phyloP scores from a whole-genome alignment of 495 filamentous ascomycete species.

The Glutinoglossum americanum region DNA sequence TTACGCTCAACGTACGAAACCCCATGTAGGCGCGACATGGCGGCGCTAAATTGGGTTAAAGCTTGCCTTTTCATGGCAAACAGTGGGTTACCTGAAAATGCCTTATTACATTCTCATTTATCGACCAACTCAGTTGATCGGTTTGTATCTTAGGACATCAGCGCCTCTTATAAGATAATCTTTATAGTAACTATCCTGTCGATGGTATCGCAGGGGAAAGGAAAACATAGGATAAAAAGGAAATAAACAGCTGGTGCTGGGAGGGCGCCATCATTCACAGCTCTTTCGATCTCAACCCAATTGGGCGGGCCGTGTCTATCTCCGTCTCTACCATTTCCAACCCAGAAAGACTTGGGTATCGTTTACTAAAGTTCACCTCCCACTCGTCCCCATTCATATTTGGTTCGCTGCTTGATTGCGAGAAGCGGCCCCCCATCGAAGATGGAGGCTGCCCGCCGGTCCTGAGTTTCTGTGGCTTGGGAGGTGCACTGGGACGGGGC shows the following conservation, averaged over 20 bases:
- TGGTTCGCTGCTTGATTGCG: background rate
- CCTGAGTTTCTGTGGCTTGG: constrained; percentile 5
- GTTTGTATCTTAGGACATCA: background rate
- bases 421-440: background rate
- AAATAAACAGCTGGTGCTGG: no score
- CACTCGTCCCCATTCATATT: constrained; percentile 28
- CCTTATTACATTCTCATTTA: background rate
- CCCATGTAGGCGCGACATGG: no score
- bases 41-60: no score
- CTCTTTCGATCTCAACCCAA: background rate
- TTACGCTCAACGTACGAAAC: no score
- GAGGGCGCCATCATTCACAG: no score
- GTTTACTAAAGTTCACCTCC: constrained; percentile 54
- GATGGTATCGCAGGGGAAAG: background rate
- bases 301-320: constrained; percentile 18
- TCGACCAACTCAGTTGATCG: background rate
- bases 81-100: no score
- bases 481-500: constrained; percentile 5
- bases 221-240: background rate
- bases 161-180: background rate
- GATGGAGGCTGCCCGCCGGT: background rate
- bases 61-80: no score
- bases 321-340: constrained; percentile 71
- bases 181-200: background rate
- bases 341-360: constrained; percentile 59